A percentile compares a stretch with the other conserved stretches of the same genome.
phyloP scores from a whole-genome alignment of 768 basidiomycete species.

The Kwoniella dejecticola region DNA sequence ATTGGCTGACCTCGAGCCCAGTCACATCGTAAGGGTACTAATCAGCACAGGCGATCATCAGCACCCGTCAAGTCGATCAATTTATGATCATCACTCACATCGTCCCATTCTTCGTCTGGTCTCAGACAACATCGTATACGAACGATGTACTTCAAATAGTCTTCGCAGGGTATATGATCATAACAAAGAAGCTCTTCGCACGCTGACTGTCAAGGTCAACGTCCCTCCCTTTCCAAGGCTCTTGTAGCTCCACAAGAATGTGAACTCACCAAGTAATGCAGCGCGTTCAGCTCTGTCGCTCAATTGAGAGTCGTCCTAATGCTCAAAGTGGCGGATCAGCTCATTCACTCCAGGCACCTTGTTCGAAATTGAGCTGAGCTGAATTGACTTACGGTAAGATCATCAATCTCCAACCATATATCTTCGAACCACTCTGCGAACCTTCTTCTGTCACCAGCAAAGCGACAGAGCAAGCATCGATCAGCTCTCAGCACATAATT shows the following conservation, averaged over 20 bases:
- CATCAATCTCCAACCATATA: constrained; percentile 23
- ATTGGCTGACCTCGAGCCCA: constrained; percentile 25
- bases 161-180: constrained; percentile 9
- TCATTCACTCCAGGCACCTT: background rate
- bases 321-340: background rate
- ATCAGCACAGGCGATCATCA: background rate
- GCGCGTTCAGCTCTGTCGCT: constrained; percentile 12
- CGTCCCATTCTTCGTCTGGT: constrained; percentile 24
- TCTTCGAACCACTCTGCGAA: constrained; percentile 35
- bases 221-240: no score
- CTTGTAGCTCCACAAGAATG: no score
- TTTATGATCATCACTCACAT: constrained; percentile 27
- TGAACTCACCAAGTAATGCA: constrained; percentile 9
- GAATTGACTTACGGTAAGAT: constrained; percentile 20
- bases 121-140: constrained; percentile 22
- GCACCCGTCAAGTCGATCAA: background rate
- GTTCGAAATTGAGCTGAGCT: background rate
- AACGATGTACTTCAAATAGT: constrained; percentile 29
- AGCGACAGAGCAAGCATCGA: background rate
- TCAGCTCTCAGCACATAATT: no score
- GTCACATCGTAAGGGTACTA: constrained; percentile 35
- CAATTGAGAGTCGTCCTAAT: constrained; percentile 13
- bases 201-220: constrained; percentile 2
- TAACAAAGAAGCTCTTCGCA: constrained; percentile 22
- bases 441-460: constrained; percentile 5